Percentiles rank a stretch among this genome's conserved stretches.
Conservation (phyloP, 805 yeast species). For the Hemisphaericaspora nanyangensis region DNA sequence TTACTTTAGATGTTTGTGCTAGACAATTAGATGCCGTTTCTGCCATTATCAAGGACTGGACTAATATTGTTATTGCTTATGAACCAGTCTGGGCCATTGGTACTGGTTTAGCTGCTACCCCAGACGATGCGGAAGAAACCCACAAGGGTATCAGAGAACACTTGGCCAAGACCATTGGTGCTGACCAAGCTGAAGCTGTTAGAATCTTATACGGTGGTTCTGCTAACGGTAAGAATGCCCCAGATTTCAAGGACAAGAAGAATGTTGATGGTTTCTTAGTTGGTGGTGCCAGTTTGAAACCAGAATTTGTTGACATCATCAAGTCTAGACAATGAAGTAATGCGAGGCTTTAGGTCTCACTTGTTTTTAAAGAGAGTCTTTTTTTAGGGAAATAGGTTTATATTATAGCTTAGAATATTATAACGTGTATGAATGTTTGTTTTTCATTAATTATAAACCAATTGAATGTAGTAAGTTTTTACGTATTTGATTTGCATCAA, state of each 20-base stretch:
- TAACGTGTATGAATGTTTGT: too few species aligned
- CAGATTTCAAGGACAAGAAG: conserved; percentile 82
- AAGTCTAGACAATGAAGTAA: conserved; percentile 70
- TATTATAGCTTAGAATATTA: neutral
- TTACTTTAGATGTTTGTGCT: conserved; percentile 81
- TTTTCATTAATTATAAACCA: too few species aligned
- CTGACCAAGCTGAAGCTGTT: conserved; percentile 65
- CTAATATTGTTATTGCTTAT: conserved; percentile 90
- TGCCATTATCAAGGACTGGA: conserved; percentile 82
- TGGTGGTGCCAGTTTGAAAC: conserved; percentile 98
- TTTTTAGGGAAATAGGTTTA: too few species aligned
- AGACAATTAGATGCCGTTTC: conserved; percentile 89
- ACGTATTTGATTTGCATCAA: conserved; percentile 5
- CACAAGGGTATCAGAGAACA: conserved; percentile 85
- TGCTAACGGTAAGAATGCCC: conserved; percentile 91
- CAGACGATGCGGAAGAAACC: conserved; percentile 95
- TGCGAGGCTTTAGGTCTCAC: too few species aligned
- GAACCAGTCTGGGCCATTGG: conserved; percentile 99
- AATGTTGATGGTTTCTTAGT: conserved; percentile 99
- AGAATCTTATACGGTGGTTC: conserved; percentile 99
- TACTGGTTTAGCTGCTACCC: conserved; percentile 98
- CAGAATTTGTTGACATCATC: conserved; percentile 94
- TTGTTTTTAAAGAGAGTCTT: too few species aligned
- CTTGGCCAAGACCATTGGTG: conserved; percentile 74
- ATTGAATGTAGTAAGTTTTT: conserved; percentile 11